A percentile compares a stretch with the other conserved stretches of the same genome.
Evolutionary conservation across 345 rosid species (phyloP).

Genomic region (Excoecaria agallocha): DNA sequence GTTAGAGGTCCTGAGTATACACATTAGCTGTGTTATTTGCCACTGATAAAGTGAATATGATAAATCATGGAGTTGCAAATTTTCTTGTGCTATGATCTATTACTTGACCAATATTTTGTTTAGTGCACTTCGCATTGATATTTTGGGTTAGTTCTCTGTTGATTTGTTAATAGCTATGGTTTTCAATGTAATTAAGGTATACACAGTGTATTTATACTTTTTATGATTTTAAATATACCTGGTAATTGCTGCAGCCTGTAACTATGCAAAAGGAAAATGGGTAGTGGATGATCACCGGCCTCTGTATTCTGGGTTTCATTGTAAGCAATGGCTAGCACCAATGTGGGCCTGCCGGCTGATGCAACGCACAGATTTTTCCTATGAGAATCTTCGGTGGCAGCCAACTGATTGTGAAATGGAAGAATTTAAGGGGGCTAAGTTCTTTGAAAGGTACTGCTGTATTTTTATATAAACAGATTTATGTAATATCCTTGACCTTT

Average conservation of each 20-base stretch:
- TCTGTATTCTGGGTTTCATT: constrained; percentile 70
- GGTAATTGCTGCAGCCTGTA: constrained; percentile 48
- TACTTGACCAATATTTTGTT: not conserved
- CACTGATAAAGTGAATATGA: not conserved
- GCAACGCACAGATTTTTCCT: constrained; percentile 80
- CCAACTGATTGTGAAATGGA: constrained; percentile 81
- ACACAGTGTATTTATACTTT: constrained; percentile 6
- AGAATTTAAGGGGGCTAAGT: constrained; percentile 66
- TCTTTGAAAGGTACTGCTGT: constrained; percentile 59
- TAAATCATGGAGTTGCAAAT: not conserved
- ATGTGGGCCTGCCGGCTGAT: constrained; percentile 97
- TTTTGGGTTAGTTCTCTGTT: not conserved
- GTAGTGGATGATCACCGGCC: constrained; percentile 66
- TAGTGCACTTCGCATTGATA: not conserved
- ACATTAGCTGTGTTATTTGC: not conserved
- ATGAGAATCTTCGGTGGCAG: constrained; percentile 77
- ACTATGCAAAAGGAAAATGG: constrained; percentile 91
- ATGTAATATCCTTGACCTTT: not conserved
- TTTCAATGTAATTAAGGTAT: not conserved
- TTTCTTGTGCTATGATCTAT: not conserved
- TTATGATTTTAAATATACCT: constrained; percentile 9
- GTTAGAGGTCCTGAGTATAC: not conserved
- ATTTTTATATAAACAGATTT: not conserved
- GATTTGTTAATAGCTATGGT: not conserved
- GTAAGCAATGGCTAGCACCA: constrained; percentile 85